Evolutionary conservation across 2,329 filamentous ascomycete species (phyloP).

Genomic region (Calonectria multiphialidica): DNA sequence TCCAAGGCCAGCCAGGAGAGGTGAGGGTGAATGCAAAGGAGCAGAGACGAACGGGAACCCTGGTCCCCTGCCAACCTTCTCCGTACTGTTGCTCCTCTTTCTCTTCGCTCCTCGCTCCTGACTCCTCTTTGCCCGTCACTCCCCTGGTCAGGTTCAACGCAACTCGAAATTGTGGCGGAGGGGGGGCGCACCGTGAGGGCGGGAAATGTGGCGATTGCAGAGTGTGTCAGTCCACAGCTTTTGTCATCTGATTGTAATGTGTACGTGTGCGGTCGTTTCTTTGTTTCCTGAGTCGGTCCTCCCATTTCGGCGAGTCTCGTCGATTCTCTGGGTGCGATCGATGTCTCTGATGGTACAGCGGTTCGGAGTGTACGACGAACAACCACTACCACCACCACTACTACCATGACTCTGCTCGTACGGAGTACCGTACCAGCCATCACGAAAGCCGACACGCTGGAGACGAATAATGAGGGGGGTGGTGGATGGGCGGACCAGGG

Average conservation of each 20-base stretch:
- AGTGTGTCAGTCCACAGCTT: constrained; percentile 21
- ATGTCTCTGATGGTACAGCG: constrained; percentile 17
- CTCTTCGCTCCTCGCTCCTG: constrained; percentile 37
- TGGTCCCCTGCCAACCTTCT: constrained; percentile 41
- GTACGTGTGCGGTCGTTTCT: constrained; percentile 19
- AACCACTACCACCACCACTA: not conserved
- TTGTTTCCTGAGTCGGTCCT: constrained; percentile 24
- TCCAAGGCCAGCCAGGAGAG: constrained; percentile 21
- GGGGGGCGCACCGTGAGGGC: constrained; percentile 19
- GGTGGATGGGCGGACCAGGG: constrained; percentile 23
- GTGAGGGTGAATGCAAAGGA: constrained; percentile 33
- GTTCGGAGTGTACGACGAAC: constrained; percentile 16
- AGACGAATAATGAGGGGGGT: constrained; percentile 38
- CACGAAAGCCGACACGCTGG: constrained; percentile 41
- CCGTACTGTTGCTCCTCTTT: constrained; percentile 36
- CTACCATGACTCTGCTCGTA: constrained; percentile 3
- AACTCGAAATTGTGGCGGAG: constrained; percentile 44
- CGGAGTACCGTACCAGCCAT: constrained; percentile 34
- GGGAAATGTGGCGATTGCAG: constrained; percentile 33
- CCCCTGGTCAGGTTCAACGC: constrained; percentile 39
- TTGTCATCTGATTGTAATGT: constrained; percentile 26
- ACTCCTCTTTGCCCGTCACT: constrained; percentile 16
- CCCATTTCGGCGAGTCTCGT: constrained; percentile 29
- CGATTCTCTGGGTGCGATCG: constrained; percentile 26
- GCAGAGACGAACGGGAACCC: constrained; percentile 37